Conservation (phyloP, 306 rosid genomes). For the Comarum palustre region DNA sequence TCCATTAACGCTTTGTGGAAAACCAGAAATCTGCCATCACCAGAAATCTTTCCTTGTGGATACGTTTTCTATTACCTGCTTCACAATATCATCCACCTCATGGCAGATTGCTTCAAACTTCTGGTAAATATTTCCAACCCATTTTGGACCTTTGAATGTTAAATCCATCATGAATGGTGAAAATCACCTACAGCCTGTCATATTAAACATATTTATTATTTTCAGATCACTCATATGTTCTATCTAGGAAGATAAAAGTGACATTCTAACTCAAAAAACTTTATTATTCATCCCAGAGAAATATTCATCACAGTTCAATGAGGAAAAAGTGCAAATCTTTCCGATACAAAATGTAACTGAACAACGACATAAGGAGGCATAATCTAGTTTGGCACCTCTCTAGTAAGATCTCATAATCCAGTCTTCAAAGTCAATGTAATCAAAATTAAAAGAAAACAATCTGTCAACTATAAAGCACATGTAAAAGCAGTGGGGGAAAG, state of each 20-base stretch:
- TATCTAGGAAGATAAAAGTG: neutral
- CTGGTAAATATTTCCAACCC: conserved; percentile 75
- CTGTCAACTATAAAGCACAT: neutral
- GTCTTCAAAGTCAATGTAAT: neutral
- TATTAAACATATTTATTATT: neutral
- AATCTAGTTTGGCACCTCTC: neutral
- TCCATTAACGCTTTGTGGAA: conserved; percentile 12
- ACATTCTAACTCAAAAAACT: neutral
- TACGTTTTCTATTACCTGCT: conserved; percentile 45
- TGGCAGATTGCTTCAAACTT: conserved; percentile 80
- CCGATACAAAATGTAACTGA: neutral
- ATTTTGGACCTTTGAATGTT: conserved; percentile 42
- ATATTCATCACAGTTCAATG: neutral
- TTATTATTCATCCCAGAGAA: neutral
- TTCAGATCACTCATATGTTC: neutral
- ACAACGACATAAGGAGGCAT: neutral
- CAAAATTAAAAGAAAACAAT: neutral
- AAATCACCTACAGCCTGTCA: conserved; percentile 30
- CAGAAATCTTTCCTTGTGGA: neutral
- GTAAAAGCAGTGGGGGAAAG: neutral
- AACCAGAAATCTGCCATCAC: neutral
- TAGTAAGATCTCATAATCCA: neutral
- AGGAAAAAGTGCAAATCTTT: neutral
- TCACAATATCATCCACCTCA: conserved; percentile 67
- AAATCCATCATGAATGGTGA: conserved; percentile 50